A percentile compares a stretch with the other conserved stretches of the same genome.
These are phyloP conservation scores for Apophysomyces elegans DNA, from an alignment of 371 early-diverging fungal genomes.

Conservation along the genomic window DNA sequence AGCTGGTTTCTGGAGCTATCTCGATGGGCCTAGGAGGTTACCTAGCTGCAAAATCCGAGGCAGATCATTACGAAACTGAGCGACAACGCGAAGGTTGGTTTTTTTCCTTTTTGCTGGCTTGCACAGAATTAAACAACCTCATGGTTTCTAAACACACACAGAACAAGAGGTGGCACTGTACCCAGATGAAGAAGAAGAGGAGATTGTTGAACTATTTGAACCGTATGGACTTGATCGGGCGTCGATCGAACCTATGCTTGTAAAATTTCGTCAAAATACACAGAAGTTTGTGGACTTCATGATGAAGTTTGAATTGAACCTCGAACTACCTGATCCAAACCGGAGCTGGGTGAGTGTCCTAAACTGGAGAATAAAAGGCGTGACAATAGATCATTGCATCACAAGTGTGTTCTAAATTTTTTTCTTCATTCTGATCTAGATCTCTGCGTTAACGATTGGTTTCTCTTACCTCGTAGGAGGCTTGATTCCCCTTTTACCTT, in stretches of 20 bases:
- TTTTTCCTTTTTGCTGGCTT: not conserved
- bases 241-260: slow-evolving; percentile 64
- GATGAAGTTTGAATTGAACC: slow-evolving; percentile 74
- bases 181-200: slow-evolving; percentile 70
- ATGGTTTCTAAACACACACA: slow-evolving; percentile 11
- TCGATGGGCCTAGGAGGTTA: slow-evolving; percentile 39
- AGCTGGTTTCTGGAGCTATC: slow-evolving; percentile 57
- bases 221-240: slow-evolving; percentile 66
- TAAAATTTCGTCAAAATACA: slow-evolving; percentile 54
- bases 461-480: slow-evolving; percentile 73
- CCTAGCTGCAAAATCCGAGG: slow-evolving; percentile 61
- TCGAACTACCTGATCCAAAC: slow-evolving; percentile 68
- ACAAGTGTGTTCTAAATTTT: not conserved
- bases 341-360: slow-evolving; percentile 60
- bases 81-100: slow-evolving; percentile 55
- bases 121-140: not conserved
- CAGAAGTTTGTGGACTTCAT: slow-evolving; percentile 74
- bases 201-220: slow-evolving; percentile 64
- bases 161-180: slow-evolving; percentile 59
- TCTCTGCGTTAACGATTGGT: slow-evolving; percentile 72
- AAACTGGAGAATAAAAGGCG: not conserved
- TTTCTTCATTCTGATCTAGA: slow-evolving; percentile 31
- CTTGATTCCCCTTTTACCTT: slow-evolving; percentile 70
- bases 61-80: slow-evolving; percentile 45
- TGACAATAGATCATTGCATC: not conserved